Percentiles rank a stretch among this genome's conserved stretches.
phyloP scores from a whole-genome alignment of 192 early-diverging fungal genomes.

The Dispira simplex region DNA sequence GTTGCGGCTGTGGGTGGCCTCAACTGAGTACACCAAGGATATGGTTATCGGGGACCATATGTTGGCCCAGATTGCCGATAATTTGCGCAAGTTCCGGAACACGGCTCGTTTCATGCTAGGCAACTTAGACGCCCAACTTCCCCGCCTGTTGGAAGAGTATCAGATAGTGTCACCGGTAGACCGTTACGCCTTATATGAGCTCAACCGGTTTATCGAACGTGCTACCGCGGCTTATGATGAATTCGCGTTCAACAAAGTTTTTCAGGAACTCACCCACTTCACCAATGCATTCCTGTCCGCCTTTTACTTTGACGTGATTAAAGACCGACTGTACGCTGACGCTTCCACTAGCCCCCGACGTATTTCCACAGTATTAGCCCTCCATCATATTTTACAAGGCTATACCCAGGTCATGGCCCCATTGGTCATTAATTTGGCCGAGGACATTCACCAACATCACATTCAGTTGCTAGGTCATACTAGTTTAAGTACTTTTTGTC shows the following conservation, averaged over 20 bases:
- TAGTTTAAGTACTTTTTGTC: conserved; percentile 34
- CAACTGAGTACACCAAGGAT: conserved; percentile 58
- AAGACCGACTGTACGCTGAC: conserved; percentile 60
- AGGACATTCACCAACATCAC: conserved; percentile 57
- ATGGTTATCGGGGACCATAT: conserved; percentile 50
- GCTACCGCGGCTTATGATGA: conserved; percentile 38
- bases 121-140: conserved; percentile 43
- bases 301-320: conserved; percentile 68
- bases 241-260: conserved; percentile 44
- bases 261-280: conserved; percentile 47
- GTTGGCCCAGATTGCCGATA: conserved; percentile 44
- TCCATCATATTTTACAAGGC: conserved; percentile 43
- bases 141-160: background rate
- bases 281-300: conserved; percentile 48
- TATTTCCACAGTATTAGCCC: conserved; percentile 43
- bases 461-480: background rate
- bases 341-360: conserved; percentile 22
- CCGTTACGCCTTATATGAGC: conserved; percentile 36
- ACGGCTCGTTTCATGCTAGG: conserved; percentile 65
- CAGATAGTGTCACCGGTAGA: background rate
- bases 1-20: conserved; percentile 58
- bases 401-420: conserved; percentile 50
- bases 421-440: conserved; percentile 44
- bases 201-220: conserved; percentile 37
- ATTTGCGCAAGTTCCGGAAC: conserved; percentile 56